These are phyloP conservation scores for Claviceps paspali DNA, from an alignment of 2,329 filamentous ascomycete species.

Conservation along the genomic window DNA sequence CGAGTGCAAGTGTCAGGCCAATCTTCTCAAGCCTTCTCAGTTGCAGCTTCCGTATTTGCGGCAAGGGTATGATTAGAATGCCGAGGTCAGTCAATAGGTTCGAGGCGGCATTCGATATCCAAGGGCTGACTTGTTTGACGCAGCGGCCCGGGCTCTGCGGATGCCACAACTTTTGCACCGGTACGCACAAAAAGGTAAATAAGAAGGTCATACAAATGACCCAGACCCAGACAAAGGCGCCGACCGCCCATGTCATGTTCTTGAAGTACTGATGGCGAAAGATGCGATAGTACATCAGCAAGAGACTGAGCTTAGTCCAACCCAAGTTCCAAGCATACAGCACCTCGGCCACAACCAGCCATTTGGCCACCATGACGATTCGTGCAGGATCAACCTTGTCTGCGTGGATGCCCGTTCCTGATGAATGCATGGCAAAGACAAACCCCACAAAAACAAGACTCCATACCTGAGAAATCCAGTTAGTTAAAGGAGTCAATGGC, in stretches of 20 bases:
- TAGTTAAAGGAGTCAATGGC: background rate
- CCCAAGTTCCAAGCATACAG: conserved; percentile 32
- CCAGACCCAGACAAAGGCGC: conserved; percentile 29
- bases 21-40: conserved; percentile 26
- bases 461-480: conserved; percentile 17
- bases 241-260: conserved; percentile 24
- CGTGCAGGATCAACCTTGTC: conserved; percentile 18
- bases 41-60: conserved; percentile 30
- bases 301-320: conserved; percentile 33
- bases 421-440: conserved; percentile 30
- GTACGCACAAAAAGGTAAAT: conserved; percentile 36
- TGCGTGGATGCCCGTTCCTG: conserved; percentile 32
- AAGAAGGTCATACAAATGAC: conserved; percentile 31
- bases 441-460: conserved; percentile 29
- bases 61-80: conserved; percentile 29
- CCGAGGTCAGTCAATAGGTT: conserved; percentile 31
- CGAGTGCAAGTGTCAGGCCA: conserved; percentile 27
- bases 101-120: conserved; percentile 32
- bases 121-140: conserved; percentile 33
- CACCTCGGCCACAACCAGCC: conserved; percentile 30
- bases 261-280: conserved; percentile 30
- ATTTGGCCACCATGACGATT: conserved; percentile 30
- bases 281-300: conserved; percentile 38
- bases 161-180: conserved; percentile 34
- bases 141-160: conserved; percentile 28